Conservation (phyloP, 2,329 filamentous ascomycete genomes). For the Colletotrichum orchidophilum region DNA sequence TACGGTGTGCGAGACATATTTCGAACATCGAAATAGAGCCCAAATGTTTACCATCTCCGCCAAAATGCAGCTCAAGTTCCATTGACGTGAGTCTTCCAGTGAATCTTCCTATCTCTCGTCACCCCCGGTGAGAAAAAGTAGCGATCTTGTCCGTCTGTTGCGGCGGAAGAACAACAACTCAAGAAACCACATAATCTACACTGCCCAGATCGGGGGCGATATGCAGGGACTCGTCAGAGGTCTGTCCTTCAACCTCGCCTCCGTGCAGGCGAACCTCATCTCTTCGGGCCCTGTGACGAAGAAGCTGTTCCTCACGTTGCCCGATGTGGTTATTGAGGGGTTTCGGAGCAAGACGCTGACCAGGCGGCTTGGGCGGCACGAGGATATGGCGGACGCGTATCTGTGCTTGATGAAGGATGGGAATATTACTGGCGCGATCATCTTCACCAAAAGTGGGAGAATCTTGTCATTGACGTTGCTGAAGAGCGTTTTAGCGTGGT, state of each 20-base stretch:
- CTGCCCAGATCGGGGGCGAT: conserved; percentile 4
- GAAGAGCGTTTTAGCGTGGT: neutral
- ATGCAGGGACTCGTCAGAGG: conserved; percentile 14
- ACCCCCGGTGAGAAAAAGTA: neutral
- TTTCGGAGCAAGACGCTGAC: conserved; percentile 5
- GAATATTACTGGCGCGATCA: conserved; percentile 46
- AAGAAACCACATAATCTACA: conserved; percentile 20
- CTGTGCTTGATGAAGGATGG: conserved; percentile 54
- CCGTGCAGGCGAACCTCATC: conserved; percentile 1
- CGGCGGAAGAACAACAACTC: neutral
- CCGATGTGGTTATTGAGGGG: neutral
- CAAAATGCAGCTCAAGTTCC: neutral
- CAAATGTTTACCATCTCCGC: neutral
- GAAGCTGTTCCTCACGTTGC: conserved; percentile 1
- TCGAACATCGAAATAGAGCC: neutral
- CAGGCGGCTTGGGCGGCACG: conserved; percentile 34
- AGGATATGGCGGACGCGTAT: conserved; percentile 55
- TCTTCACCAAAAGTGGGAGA: conserved; percentile 39
- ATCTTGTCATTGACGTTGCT: neutral
- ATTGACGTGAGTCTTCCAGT: too few relatives aligned
- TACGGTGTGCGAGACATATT: neutral
- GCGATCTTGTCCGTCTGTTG: neutral
- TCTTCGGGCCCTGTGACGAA: conserved; percentile 8
- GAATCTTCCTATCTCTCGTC: too few relatives aligned
- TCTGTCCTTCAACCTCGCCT: neutral